Base-by-base conservation (phyloP, 306 rosid genomes). In the Quercus glauca region DNA sequence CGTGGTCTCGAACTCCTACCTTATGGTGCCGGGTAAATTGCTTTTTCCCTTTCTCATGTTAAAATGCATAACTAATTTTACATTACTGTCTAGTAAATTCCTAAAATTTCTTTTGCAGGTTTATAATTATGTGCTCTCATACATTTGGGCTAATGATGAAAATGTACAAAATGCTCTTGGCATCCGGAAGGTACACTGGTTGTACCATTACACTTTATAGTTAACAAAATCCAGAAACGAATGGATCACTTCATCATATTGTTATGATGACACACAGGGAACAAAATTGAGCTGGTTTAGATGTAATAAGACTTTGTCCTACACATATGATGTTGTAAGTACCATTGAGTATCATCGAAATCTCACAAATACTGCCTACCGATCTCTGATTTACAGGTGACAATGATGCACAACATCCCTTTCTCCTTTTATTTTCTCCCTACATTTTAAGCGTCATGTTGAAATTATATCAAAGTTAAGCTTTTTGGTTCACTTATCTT, bases 361-460 rank as follows among this genome's bases (percentile, higher is more conserved):
- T 67, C 1, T 52, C 35, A 67, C 63, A 21, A 14, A 52, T 19
- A 23, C 28, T 14, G 19, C 1, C 69, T 69, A 82, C 23, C 55
- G 77, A 75, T 85, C 86, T 55, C 84, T 86, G 1, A 80, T 82
- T 79, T 85, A 82, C 55, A 14, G 81, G 82, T 85, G 73, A 74
- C 19, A 11, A 5, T 6, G 2, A 17, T 23, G 4, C 19, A 61
- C n/a, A 5, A 5, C 19, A 21, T 2, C 11, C 15, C 37, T 15
- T 14, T 2, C 9, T 28, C 8, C 13, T 14, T 1, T 63, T 14
- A 5, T 5, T 4, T 21, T 57, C 14, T 57, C 23, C 11, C 8
- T 7, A 7, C 7, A n/a, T n/a, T 57, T 57, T 6, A 58, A 21
- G 23, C 28, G 10, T 58, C 64, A 3, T 2, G 2, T 58, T 57